Percentiles rank a stretch among this genome's conserved stretches.
phyloP scores from a whole-genome alignment of 352 stramenopile species.

The Blastocystis sp. region DNA sequence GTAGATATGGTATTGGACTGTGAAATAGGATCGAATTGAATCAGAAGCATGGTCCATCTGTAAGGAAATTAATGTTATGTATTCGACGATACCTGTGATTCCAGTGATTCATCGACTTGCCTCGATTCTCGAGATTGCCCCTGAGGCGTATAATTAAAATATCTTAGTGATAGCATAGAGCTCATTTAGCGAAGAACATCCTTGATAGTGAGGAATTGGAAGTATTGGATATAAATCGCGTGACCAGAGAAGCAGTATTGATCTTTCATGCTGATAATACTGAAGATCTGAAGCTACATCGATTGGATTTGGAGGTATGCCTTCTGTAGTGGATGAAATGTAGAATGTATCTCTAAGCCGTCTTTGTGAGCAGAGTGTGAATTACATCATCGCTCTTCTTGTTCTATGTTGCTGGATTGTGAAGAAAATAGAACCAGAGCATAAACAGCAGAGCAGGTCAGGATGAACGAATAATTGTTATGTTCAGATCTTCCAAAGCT shows the following conservation, averaged over 20 bases:
- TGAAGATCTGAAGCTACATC: background rate
- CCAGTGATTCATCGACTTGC: constrained; percentile 18
- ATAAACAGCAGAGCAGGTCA: background rate
- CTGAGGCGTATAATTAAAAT: background rate
- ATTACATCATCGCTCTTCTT: background rate
- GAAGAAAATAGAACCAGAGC: background rate
- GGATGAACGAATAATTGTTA: background rate
- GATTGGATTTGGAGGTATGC: background rate
- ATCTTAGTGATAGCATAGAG: background rate
- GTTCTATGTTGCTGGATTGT: background rate
- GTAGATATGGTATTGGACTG: background rate
- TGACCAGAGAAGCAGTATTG: background rate
- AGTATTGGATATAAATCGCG: background rate
- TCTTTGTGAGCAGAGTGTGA: constrained; percentile 16
- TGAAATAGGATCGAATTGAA: background rate
- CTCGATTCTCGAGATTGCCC: background rate
- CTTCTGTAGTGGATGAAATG: background rate
- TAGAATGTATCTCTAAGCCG: constrained; percentile 16
- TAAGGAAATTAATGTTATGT: background rate
- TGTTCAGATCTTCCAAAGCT: background rate
- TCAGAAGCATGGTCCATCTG: constrained; percentile 16
- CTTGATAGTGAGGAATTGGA: background rate
- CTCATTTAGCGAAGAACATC: background rate
- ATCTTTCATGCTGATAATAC: background rate
- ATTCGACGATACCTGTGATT: background rate